phyloP scores from a whole-genome alignment of 768 basidiomycete species.

The Leucosporidium scottii region DNA sequence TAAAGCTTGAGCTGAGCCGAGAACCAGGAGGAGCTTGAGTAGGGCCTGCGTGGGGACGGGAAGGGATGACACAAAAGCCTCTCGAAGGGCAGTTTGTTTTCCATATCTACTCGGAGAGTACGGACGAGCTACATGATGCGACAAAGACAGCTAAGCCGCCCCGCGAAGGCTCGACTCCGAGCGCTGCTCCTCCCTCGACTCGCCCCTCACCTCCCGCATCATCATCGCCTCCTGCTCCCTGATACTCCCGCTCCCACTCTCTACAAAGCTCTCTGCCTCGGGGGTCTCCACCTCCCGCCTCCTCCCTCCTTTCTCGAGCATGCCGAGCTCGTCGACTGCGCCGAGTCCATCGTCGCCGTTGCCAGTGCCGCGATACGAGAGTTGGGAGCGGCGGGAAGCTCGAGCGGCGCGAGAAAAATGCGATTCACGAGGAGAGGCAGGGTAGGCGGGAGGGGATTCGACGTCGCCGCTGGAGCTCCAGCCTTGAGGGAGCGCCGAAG shows the following conservation, averaged over 20 bases:
- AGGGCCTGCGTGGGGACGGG: too few relatives aligned
- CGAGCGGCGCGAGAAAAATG: conserved; percentile 24
- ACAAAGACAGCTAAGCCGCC: too few relatives aligned
- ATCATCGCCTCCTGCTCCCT: not conserved
- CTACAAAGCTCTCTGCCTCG: not conserved
- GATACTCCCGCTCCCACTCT: not conserved
- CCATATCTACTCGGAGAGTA: too few relatives aligned
- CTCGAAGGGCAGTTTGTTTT: too few relatives aligned
- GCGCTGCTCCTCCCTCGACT: too few relatives aligned
- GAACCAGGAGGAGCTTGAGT: too few relatives aligned
- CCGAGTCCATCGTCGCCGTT: not conserved
- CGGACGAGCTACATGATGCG: too few relatives aligned
- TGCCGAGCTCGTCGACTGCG: not conserved
- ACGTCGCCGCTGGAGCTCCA: not conserved
- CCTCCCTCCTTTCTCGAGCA: conserved; percentile 6
- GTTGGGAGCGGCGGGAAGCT: conserved; percentile 5
- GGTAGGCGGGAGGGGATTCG: not conserved
- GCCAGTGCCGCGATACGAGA: not conserved
- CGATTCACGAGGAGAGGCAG: conserved; percentile 12
- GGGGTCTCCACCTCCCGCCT: not conserved
- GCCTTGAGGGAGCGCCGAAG: not conserved
- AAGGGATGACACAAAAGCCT: too few relatives aligned
- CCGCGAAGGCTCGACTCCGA: too few relatives aligned
- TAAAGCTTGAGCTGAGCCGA: too few relatives aligned
- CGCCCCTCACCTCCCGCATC: too few relatives aligned